phyloP scores from a whole-genome alignment of 257 asterid genomes.

The Jaltomata sinuosa region DNA sequence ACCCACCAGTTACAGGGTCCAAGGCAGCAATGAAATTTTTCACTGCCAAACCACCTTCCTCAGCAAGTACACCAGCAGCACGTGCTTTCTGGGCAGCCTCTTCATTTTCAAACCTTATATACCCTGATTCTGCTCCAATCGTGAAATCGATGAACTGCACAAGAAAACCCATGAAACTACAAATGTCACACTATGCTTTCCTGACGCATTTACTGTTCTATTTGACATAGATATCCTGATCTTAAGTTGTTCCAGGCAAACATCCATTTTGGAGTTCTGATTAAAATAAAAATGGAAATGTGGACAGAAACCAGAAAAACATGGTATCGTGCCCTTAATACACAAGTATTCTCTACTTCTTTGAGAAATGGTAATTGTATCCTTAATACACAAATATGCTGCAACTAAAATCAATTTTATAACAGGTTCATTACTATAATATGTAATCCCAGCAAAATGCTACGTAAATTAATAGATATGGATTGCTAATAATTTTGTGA shows the following conservation, averaged over 20 bases:
- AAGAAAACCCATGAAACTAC: background rate
- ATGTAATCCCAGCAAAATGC: background rate
- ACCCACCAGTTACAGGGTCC: constrained; percentile 81
- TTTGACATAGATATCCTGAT: background rate
- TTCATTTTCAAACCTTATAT: constrained; percentile 79
- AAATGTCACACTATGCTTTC: background rate
- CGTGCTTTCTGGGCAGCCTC: constrained; percentile 74
- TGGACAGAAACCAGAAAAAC: background rate
- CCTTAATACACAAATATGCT: background rate
- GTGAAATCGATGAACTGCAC: constrained; percentile 73
- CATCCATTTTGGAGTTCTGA: background rate
- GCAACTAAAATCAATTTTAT: background rate
- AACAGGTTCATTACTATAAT: background rate
- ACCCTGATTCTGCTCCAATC: constrained; percentile 69
- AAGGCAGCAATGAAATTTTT: constrained; percentile 68
- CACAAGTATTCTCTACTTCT: background rate
- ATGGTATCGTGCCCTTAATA: background rate
- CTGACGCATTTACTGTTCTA: background rate
- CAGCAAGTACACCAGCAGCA: constrained; percentile 84
- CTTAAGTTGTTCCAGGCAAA: background rate
- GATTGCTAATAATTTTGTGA: background rate
- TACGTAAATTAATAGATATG: background rate
- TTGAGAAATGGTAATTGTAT: background rate
- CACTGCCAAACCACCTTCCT: constrained; percentile 77
- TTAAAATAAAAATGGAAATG: background rate